A percentile compares a stretch with the other conserved stretches of the same genome.
phyloP scores from a whole-genome alignment of 371 early-diverging fungal genomes.

The Mucor plumbeus region DNA sequence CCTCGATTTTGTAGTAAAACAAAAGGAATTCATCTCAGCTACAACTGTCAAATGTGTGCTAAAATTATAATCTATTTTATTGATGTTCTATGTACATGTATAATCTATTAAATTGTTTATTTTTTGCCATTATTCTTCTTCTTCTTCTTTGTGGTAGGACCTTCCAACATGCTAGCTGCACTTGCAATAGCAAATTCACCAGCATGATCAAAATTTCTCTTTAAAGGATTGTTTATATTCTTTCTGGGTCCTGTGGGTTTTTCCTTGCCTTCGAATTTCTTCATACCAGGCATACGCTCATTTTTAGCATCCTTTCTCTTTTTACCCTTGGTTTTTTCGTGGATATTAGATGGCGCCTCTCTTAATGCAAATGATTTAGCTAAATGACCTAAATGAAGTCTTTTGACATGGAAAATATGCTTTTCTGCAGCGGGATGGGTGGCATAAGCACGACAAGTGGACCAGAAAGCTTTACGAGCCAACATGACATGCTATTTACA shows the following conservation, averaged over 20 bases:
- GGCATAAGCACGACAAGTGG: slow-evolving; percentile 92
- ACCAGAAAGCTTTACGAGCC: slow-evolving; percentile 83
- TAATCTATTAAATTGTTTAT: background rate
- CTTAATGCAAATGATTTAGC: slow-evolving; percentile 95
- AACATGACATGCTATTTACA: slow-evolving; percentile 59
- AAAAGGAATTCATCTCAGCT: slow-evolving; percentile 2
- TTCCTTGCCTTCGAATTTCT: slow-evolving; percentile 37
- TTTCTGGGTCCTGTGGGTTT: slow-evolving; percentile 32
- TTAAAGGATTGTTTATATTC: slow-evolving; percentile 38
- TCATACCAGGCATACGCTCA: slow-evolving; percentile 45
- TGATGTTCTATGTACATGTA: slow-evolving; percentile 1
- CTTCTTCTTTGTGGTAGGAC: slow-evolving; percentile 51
- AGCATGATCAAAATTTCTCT: slow-evolving; percentile 46
- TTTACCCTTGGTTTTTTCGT: slow-evolving; percentile 46
- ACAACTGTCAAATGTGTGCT: slow-evolving; percentile 1
- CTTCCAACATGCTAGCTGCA: slow-evolving; percentile 28
- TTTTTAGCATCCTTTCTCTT: slow-evolving; percentile 57
- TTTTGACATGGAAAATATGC: slow-evolving; percentile 90
- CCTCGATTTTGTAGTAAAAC: background rate
- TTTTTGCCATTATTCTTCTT: slow-evolving; percentile 14
- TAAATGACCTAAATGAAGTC: slow-evolving; percentile 94
- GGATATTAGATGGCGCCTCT: slow-evolving; percentile 79
- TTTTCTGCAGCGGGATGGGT: slow-evolving; percentile 86
- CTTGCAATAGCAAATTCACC: slow-evolving; percentile 52
- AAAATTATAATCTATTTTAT: background rate